phyloP scores from a whole-genome alignment of 805 yeast species.

The Scheffersomyces amazonensis region DNA sequence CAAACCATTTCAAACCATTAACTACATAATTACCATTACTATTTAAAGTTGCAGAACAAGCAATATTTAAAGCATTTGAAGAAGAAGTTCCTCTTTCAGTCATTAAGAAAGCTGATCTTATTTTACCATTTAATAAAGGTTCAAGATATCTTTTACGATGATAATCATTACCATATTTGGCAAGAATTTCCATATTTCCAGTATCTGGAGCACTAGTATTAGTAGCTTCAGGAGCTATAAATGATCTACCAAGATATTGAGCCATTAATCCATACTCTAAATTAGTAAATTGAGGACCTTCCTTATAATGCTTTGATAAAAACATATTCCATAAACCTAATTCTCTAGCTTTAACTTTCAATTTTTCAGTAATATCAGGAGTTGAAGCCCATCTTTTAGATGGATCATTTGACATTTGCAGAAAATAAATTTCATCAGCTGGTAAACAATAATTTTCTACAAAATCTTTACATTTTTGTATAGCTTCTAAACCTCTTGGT shows the following conservation, averaged over 20 bases:
- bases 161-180: conserved; percentile 36
- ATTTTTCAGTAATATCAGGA: conserved; percentile 48
- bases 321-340: conserved; percentile 64
- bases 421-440: conserved; percentile 44
- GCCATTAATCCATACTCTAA: conserved; percentile 68
- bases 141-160: conserved; percentile 46
- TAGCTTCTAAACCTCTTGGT: conserved; percentile 35
- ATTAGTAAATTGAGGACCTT: conserved; percentile 59
- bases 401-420: conserved; percentile 39
- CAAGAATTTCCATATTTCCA: conserved; percentile 55
- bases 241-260: conserved; percentile 54
- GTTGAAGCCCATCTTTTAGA: conserved; percentile 43
- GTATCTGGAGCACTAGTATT: conserved; percentile 65
- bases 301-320: conserved; percentile 43
- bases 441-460: conserved; percentile 58
- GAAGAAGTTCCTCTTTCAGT: conserved; percentile 61
- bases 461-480: conserved; percentile 43
- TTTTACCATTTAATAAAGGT: conserved; percentile 53
- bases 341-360: conserved; percentile 50
- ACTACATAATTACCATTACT: conserved; percentile 45
- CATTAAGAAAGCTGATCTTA: conserved; percentile 62
- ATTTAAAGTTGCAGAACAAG: conserved; percentile 38
- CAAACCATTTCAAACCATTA: conserved; percentile 68
- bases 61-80: conserved; percentile 60
- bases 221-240: conserved; percentile 56